Evolutionary conservation across 1,284 basidiomycete species (phyloP).

Genomic region (Xanthoconium separans): DNA sequence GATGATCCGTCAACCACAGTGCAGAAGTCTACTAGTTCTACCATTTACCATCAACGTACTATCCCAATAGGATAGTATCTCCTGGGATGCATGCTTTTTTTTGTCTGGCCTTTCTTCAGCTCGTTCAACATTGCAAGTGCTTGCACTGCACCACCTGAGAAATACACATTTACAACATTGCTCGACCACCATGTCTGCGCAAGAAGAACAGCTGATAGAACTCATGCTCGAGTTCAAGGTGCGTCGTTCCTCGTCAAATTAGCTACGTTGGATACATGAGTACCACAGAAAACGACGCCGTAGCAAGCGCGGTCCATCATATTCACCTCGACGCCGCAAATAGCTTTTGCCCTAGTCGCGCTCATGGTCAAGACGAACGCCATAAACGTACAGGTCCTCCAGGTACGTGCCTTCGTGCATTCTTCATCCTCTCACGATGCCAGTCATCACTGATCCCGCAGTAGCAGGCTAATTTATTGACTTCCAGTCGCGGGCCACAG

Average conservation of each 20-base stretch:
- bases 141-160: too few species aligned
- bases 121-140: too few species aligned
- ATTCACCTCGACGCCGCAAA: slow-evolving; percentile 67
- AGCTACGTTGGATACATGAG: neutral
- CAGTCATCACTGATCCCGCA: neutral
- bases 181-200: slow-evolving; percentile 27
- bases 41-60: too few species aligned
- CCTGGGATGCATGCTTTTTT: too few species aligned
- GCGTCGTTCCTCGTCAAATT: neutral
- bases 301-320: slow-evolving; percentile 65
- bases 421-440: neutral
- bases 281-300: slow-evolving; percentile 65
- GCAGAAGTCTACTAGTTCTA: too few species aligned
- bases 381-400: slow-evolving; percentile 68
- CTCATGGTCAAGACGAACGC: slow-evolving; percentile 76
- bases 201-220: slow-evolving; percentile 64
- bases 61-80: too few species aligned
- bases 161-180: too few species aligned
- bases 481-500: too few species aligned
- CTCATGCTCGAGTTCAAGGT: slow-evolving; percentile 68
- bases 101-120: too few species aligned
- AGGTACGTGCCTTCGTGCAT: slow-evolving; percentile 41
- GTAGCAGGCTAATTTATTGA: too few species aligned
- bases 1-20: too few species aligned
- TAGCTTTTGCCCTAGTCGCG: slow-evolving; percentile 70